phyloP scores from a whole-genome alignment of 192 early-diverging fungal species.

The Diversispora epigaea region DNA sequence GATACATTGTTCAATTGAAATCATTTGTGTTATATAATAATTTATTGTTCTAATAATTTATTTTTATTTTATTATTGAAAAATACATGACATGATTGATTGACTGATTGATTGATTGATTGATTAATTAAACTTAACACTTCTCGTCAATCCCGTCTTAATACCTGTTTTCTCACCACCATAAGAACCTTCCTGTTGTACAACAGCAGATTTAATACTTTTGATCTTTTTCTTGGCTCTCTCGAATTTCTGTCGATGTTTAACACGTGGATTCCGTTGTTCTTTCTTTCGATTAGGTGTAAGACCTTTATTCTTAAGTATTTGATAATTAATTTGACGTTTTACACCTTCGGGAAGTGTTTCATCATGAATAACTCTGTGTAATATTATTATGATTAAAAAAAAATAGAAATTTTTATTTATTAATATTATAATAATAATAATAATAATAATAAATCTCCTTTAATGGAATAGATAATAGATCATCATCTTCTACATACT shows the following conservation, averaged over 20 bases:
- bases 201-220: slow-evolving; percentile 70
- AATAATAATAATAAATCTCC: neutral
- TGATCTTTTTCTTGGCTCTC: slow-evolving; percentile 86
- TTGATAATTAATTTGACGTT: slow-evolving; percentile 80
- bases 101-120: neutral
- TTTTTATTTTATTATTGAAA: too few species aligned
- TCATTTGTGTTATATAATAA: too few species aligned
- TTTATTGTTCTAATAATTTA: too few species aligned
- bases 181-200: slow-evolving; percentile 74
- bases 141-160: slow-evolving; percentile 81
- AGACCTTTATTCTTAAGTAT: slow-evolving; percentile 97
- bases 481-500: too few species aligned
- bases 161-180: slow-evolving; percentile 92
- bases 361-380: neutral
- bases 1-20: too few species aligned
- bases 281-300: slow-evolving; percentile 87
- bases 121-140: slow-evolving; percentile 64
- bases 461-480: too few species aligned
- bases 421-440: neutral
- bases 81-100: too few species aligned
- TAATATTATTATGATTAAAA: neutral
- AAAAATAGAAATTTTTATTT: neutral
- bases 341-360: slow-evolving; percentile 52
- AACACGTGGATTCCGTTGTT: slow-evolving; percentile 91
- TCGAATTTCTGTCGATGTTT: slow-evolving; percentile 89